Conservation (phyloP, 306 rosid genomes). For the Cicer bijugum region DNA sequence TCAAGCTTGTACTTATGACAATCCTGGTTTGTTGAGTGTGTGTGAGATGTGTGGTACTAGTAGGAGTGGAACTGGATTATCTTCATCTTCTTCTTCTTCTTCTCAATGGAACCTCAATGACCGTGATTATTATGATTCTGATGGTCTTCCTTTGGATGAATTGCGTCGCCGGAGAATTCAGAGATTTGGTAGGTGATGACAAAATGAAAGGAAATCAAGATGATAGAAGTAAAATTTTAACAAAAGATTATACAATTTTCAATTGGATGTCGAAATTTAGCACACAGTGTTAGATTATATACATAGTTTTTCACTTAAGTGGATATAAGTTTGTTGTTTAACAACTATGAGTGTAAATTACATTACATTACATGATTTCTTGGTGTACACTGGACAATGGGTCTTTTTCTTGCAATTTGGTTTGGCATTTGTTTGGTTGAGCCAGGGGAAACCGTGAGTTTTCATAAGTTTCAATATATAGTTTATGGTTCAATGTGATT, state of each 20-base stretch:
- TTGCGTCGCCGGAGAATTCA: slow-evolving; percentile 68
- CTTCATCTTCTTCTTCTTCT: slow-evolving; percentile 35
- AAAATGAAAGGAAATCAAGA: not conserved
- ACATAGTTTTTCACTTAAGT: not conserved
- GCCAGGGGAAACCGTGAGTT: too few species aligned
- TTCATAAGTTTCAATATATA: too few species aligned
- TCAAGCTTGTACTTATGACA: slow-evolving; percentile 70
- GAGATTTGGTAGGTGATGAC: slow-evolving; percentile 61
- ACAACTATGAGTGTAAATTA: not conserved
- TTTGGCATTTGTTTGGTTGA: not conserved
- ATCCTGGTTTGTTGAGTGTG: slow-evolving; percentile 52
- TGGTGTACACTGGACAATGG: not conserved
- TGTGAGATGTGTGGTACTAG: slow-evolving; percentile 83
- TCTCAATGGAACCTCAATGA: not conserved
- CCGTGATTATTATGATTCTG: slow-evolving; percentile 30
- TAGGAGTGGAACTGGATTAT: slow-evolving; percentile 42
- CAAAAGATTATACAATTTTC: not conserved
- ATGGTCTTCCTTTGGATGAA: slow-evolving; percentile 59
- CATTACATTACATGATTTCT: not conserved
- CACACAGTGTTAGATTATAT: not conserved
- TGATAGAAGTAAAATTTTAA: not conserved
- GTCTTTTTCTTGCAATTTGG: not conserved
- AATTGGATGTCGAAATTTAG: not conserved
- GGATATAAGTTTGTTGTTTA: not conserved
- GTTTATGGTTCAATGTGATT: too few species aligned